Percentiles rank a stretch among this genome's conserved stretches.
phyloP scores from a whole-genome alignment of 169 alveolate genomes.

The Eimeria acervulina region DNA sequence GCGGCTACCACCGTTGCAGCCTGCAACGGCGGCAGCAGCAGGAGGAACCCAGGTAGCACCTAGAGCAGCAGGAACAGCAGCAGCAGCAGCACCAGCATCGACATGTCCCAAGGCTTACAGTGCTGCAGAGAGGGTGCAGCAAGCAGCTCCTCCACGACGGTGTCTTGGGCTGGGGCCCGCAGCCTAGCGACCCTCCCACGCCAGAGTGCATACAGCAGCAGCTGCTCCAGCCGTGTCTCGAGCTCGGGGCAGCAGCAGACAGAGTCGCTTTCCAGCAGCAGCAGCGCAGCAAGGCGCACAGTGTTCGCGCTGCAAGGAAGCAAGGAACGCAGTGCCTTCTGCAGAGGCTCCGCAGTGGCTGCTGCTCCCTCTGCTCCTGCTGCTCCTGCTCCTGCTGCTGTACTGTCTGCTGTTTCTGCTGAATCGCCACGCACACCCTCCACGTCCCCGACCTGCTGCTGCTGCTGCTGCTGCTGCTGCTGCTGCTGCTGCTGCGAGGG shows the following conservation, averaged over 20 bases:
- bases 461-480: constrained; percentile 74
- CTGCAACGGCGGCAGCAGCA: constrained; percentile 46
- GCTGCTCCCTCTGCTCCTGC: constrained; percentile 73
- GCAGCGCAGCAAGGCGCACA: constrained; percentile 82
- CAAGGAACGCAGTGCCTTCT: constrained; percentile 50
- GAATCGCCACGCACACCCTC: neutral
- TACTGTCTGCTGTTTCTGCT: constrained; percentile 17
- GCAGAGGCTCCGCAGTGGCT: constrained; percentile 8
- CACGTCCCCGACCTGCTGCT: constrained; percentile 25
- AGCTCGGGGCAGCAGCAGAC: constrained; percentile 76
- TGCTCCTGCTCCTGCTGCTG: constrained; percentile 43
- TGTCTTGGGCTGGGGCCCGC: constrained; percentile 77
- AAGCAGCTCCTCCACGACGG: constrained; percentile 79
- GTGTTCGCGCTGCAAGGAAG: constrained; percentile 77
- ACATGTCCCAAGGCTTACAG: constrained; percentile 78
- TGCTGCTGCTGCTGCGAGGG: constrained; percentile 76
- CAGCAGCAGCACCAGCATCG: constrained; percentile 21
- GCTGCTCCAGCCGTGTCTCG: constrained; percentile 82
- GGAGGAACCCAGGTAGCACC: neutral
- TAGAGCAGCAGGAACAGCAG: constrained; percentile 7
- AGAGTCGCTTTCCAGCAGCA: constrained; percentile 82
- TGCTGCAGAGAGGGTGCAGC: constrained; percentile 66
- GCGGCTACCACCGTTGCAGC: constrained; percentile 4
- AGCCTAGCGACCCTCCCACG: constrained; percentile 67
- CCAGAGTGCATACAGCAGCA: constrained; percentile 82